Conservation (phyloP, 768 basidiomycete species). For the Mycena amicta region DNA sequence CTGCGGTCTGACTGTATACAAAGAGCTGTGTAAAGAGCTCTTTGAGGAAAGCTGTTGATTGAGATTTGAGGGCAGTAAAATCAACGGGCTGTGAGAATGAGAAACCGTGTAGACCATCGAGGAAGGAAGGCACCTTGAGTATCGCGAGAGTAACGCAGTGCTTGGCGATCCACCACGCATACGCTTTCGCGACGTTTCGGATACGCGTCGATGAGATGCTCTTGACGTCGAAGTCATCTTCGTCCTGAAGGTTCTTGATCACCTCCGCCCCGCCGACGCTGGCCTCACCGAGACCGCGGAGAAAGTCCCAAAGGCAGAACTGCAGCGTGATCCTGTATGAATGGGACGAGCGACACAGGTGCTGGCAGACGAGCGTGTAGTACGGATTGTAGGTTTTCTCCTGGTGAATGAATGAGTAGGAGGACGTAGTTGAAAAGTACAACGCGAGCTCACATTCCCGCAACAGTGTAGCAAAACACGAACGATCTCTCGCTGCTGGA, state of each 20-base stretch:
- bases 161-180: slow-evolving; percentile 93
- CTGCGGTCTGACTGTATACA: slow-evolving; percentile 71
- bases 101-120: neutral
- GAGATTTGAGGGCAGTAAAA: slow-evolving; percentile 72
- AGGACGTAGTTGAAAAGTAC: neutral
- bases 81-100: slow-evolving; percentile 72
- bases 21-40: slow-evolving; percentile 73
- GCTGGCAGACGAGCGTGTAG: slow-evolving; percentile 86
- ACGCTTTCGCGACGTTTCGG: slow-evolving; percentile 78
- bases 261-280: slow-evolving; percentile 80
- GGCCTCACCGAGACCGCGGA: slow-evolving; percentile 86
- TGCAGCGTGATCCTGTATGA: slow-evolving; percentile 91
- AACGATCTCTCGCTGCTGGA: slow-evolving; percentile 94
- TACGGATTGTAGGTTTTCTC: slow-evolving; percentile 95
- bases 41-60: slow-evolving; percentile 65
- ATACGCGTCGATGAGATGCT: slow-evolving; percentile 59
- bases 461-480: slow-evolving; percentile 92
- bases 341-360: slow-evolving; percentile 78
- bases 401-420: slow-evolving; percentile 39
- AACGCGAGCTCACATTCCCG: slow-evolving; percentile 76
- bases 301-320: slow-evolving; percentile 95
- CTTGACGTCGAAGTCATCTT: slow-evolving; percentile 50
- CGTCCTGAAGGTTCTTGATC: slow-evolving; percentile 64
- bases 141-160: slow-evolving; percentile 73
- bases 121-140: slow-evolving; percentile 65